Base-by-base conservation (phyloP, 148 eudicot genomes). In the Fagopyrum homotropicum region DNA sequence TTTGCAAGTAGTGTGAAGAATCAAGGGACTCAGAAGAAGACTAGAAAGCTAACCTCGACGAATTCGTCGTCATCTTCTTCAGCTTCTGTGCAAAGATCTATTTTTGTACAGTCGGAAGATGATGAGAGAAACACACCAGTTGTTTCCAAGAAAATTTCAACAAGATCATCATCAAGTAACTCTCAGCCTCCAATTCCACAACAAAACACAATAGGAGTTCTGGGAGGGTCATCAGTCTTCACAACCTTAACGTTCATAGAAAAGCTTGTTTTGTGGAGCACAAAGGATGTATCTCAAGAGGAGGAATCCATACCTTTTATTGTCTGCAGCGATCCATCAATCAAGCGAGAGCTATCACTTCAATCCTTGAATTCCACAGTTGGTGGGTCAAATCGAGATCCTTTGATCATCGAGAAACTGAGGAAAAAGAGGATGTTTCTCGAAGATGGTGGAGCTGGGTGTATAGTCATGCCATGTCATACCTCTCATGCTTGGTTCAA, bases 381-480 rank as follows among this genome's bases (percentile, higher is more conserved):
- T 8, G 54, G 46, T 43, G 77, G 59, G 0, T 55, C 57, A 46
- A 6, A 76, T 44, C 47, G 5, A 43, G 26, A 69, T 16, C 51
- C 40, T 72, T 29, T 35, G 0, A 16, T 81, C n/a, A 74, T 84
- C 1, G 85, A 88, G 64, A 85, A 85, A 45, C 74, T 89, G 82
- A 82, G 80, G 61, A 15, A 48, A 5, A 87, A 85, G 60, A 80
- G 85, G 57, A 19, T 55, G 51, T 88, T 86, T 70, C 88, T 89
- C 7, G 90, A 86, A 75, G 77, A 82, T 50, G 85, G 86, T 4
- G 92, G 88, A 59, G 89, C 86, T 5, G 74, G 63, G 51, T 89
- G 92, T 63, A 83, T 89, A 61, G 86, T 85, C 22, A 88, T 86
- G 89, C 90, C 92, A 14, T 86, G 92, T 77, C 86, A 86, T 81